Evolutionary conservation across 73 alveolate genomes (phyloP).

Genomic region (Urostyla sp.): DNA sequence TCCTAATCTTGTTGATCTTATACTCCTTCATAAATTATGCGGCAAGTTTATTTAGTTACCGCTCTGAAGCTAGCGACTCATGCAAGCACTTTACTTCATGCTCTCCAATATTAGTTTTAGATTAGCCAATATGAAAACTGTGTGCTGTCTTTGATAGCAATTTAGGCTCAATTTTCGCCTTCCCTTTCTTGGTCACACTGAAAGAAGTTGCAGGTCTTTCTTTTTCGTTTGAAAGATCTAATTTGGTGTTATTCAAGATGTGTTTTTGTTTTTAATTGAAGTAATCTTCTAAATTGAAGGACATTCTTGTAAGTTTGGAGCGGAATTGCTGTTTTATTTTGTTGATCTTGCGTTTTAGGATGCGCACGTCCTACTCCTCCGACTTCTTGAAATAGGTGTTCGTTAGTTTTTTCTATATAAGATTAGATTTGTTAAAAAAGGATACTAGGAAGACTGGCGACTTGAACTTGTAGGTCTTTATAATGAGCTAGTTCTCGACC

Average conservation of each 20-base stretch:
- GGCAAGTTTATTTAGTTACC: neutral
- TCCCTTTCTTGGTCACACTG: too few relatives aligned
- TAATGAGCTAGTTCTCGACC: neutral
- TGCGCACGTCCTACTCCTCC: slow-evolving; percentile 7
- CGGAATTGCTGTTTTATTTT: slow-evolving; percentile 5
- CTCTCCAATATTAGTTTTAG: too few relatives aligned
- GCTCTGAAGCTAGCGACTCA: neutral
- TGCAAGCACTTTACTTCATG: too few relatives aligned
- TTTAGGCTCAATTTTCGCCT: too few relatives aligned
- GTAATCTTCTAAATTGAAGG: slow-evolving; percentile 48
- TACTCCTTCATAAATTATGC: neutral
- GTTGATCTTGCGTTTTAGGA: slow-evolving; percentile 18
- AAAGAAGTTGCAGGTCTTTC: too few relatives aligned
- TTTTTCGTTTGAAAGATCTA: too few relatives aligned
- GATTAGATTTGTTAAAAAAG: neutral
- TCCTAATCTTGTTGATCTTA: too few relatives aligned
- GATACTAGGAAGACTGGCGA: slow-evolving; percentile 46
- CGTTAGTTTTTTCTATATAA: slow-evolving; percentile 35
- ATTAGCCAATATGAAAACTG: too few relatives aligned
- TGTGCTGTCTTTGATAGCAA: too few relatives aligned
- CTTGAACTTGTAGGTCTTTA: slow-evolving; percentile 33
- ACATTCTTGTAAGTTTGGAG: slow-evolving; percentile 25
- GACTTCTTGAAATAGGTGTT: slow-evolving; percentile 48
- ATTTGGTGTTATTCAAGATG: too few relatives aligned
- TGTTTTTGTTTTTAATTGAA: slow-evolving; percentile 11